phyloP scores from a whole-genome alignment of 2,329 filamentous ascomycete genomes.

The Colletotrichum spaethianum region DNA sequence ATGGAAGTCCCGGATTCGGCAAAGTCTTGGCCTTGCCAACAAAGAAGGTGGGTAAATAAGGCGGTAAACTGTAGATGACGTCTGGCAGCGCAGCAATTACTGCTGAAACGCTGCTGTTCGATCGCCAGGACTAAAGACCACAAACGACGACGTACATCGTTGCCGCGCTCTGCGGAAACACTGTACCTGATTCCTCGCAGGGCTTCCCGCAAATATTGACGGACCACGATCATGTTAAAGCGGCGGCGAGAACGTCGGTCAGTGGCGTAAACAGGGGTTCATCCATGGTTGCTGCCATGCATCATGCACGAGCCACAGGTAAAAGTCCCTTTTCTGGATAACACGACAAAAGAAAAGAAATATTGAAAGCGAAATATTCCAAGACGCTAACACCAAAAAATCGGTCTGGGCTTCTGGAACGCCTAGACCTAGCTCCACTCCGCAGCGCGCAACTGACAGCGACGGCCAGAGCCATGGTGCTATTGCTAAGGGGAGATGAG shows the following conservation, averaged over 20 bases:
- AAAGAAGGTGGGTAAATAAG: background rate
- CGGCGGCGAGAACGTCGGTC: constrained; percentile 8
- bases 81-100: background rate
- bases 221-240: background rate
- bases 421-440: background rate
- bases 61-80: constrained; percentile 2
- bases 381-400: constrained; percentile 14
- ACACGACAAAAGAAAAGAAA: background rate
- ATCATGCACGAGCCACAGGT: constrained; percentile 17
- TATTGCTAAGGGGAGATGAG: constrained; percentile 32
- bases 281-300: constrained; percentile 11
- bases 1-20: background rate
- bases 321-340: background rate
- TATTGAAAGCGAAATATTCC: background rate
- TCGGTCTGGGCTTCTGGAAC: constrained; percentile 19
- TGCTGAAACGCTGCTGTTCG: background rate
- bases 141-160: background rate
- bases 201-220: constrained; percentile 13
- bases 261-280: constrained; percentile 28
- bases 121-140: background rate
- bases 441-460: constrained; percentile 25
- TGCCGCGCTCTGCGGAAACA: background rate
- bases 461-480: constrained; percentile 12
- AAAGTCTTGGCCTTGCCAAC: background rate
- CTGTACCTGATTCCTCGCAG: constrained; percentile 6